These are phyloP conservation scores for Stemphylium lycopersici DNA, from an alignment of 2,329 filamentous ascomycete species.

Conservation along the genomic window DNA sequence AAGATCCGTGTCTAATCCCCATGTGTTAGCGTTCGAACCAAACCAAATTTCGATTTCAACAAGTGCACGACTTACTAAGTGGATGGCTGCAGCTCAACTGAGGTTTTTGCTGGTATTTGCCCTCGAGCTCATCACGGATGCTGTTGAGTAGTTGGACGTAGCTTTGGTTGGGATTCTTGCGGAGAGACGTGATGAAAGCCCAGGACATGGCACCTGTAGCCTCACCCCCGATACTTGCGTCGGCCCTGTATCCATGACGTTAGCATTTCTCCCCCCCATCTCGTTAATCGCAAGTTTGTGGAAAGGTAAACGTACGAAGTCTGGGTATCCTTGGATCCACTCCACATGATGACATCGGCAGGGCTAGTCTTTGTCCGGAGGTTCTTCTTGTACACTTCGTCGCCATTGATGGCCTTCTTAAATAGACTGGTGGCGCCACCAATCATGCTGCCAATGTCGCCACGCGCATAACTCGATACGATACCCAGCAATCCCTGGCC, in stretches of 20 bases:
- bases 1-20: conserved; percentile 22
- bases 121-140: conserved; percentile 85
- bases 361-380: conserved; percentile 89
- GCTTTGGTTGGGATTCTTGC: conserved; percentile 92
- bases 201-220: conserved; percentile 98
- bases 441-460: conserved; percentile 82
- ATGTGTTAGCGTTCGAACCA: conserved; percentile 19
- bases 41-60: background rate
- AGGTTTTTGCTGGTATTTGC: conserved; percentile 92
- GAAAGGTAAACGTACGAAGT: conserved; percentile 91
- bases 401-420: conserved; percentile 83
- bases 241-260: conserved; percentile 65
- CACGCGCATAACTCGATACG: conserved; percentile 78
- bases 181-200: conserved; percentile 90
- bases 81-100: conserved; percentile 97
- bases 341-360: conserved; percentile 98
- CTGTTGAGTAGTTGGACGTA: conserved; percentile 96
- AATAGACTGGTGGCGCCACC: conserved; percentile 81
- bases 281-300: no score
- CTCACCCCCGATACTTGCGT: conserved; percentile 84
- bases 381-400: conserved; percentile 79
- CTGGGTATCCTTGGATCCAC: conserved; percentile 92
- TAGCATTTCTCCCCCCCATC: background rate
- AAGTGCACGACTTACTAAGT: conserved; percentile 67
- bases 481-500: conserved; percentile 73